These are phyloP conservation scores for Melampsora larici-populina DNA, from an alignment of 1,284 basidiomycete genomes.

Conservation along the genomic window DNA sequence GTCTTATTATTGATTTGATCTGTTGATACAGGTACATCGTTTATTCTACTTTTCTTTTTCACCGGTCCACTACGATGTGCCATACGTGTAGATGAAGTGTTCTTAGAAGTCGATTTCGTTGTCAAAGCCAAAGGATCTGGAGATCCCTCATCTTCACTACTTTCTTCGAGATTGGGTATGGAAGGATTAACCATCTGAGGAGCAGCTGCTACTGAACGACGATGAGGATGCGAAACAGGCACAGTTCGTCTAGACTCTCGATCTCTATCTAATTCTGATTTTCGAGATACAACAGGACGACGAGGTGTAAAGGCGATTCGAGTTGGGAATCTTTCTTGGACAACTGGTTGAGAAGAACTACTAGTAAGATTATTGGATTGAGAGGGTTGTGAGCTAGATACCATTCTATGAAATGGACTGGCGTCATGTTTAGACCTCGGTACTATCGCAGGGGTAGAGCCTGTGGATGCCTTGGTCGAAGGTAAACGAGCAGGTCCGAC, in stretches of 20 bases:
- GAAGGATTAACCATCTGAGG: not conserved
- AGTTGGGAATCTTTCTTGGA: constrained; percentile 31
- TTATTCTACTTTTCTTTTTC: no score
- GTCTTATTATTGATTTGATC: not conserved
- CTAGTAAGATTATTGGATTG: not conserved
- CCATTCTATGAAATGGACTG: constrained; percentile 29
- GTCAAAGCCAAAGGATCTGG: not conserved
- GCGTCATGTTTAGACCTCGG: constrained; percentile 12
- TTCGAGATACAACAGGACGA: constrained; percentile 7
- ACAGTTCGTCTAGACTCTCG: no score
- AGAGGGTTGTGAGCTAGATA: no score
- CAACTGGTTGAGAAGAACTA: constrained; percentile 1
- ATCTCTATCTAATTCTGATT: not conserved
- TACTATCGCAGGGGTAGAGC: constrained; percentile 13
- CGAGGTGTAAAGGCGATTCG: constrained; percentile 33
- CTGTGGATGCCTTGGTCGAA: constrained; percentile 17
- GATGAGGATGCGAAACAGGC: no score
- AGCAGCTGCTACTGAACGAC: no score
- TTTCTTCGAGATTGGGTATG: constrained; percentile 1
- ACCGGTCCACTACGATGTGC: no score
- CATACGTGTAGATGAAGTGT: constrained; percentile 6
- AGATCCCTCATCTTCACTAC: constrained; percentile 13
- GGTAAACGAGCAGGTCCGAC: constrained; percentile 31
- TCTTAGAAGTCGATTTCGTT: not conserved
- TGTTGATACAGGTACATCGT: no score